These are phyloP conservation scores for Globisporangium alternatum DNA, from an alignment of 352 stramenopile species.

Conservation along the genomic window DNA sequence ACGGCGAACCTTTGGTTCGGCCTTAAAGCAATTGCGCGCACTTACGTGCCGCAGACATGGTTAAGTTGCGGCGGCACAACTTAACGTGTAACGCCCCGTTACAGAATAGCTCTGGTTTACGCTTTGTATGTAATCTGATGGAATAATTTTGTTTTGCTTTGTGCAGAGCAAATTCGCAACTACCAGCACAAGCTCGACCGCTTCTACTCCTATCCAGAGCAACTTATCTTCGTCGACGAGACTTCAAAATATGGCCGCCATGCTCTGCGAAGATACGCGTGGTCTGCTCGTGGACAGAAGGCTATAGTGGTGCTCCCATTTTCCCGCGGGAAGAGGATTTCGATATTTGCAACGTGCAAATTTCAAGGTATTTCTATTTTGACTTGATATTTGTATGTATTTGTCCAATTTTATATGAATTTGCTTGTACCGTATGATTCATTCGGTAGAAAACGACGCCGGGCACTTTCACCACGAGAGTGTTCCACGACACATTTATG, in stretches of 20 bases:
- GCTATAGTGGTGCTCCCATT: background rate
- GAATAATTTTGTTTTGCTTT: background rate
- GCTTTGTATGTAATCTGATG: too few relatives aligned
- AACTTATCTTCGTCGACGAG: background rate
- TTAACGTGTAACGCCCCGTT: too few relatives aligned
- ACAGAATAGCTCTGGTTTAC: too few relatives aligned
- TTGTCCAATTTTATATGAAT: background rate
- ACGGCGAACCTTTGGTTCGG: too few relatives aligned
- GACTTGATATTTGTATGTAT: background rate
- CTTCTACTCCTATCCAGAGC: conserved; percentile 2
- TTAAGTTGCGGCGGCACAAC: too few relatives aligned
- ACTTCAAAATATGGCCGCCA: background rate
- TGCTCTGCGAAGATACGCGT: background rate
- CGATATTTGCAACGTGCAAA: background rate
- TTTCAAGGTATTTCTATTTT: conserved; percentile 1
- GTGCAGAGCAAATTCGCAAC: background rate
- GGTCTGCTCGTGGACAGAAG: background rate
- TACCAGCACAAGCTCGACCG: background rate
- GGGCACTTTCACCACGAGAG: background rate
- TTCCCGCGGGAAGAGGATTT: background rate
- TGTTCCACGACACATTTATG: background rate
- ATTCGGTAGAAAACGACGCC: background rate
- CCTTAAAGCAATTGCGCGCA: too few relatives aligned
- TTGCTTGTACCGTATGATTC: background rate
- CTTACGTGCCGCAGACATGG: too few relatives aligned